Conservation (phyloP, 2,329 filamentous ascomycete species). For the Anthostomella pinea region DNA sequence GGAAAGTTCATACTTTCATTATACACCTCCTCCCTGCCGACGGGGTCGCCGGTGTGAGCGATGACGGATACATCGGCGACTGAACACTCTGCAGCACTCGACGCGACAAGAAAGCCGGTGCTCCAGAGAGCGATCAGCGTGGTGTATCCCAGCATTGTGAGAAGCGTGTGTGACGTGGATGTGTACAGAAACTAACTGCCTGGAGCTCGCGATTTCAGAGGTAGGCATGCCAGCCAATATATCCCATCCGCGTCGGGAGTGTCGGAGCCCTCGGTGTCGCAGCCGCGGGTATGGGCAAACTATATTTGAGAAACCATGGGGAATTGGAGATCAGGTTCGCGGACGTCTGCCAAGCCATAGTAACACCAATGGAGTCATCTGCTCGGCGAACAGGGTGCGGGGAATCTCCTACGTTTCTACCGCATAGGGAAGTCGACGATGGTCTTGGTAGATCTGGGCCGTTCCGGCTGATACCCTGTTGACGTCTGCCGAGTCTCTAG, state of each 20-base stretch:
- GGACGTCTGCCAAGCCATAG: conserved; percentile 7
- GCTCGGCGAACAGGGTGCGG: too few species aligned
- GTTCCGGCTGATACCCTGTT: too few species aligned
- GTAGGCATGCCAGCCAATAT: conserved; percentile 2
- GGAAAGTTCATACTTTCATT: conserved; percentile 22
- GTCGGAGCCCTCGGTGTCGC: conserved; percentile 1
- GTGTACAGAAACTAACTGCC: background rate
- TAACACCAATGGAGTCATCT: too few species aligned
- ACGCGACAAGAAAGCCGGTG: conserved; percentile 9
- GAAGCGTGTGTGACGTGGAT: conserved; percentile 1
- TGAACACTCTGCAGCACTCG: conserved; percentile 19
- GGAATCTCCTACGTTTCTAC: too few species aligned
- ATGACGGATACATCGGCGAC: conserved; percentile 26
- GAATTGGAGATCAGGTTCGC: background rate
- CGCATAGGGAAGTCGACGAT: background rate
- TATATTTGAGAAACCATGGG: too few species aligned
- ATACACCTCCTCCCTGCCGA: conserved; percentile 28
- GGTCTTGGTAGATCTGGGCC: too few species aligned
- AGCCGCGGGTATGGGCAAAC: too few species aligned
- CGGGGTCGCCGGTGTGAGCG: conserved; percentile 26
- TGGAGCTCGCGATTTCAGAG: too few species aligned
- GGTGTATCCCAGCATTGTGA: conserved; percentile 20
- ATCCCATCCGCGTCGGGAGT: background rate
- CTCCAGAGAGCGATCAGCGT: conserved; percentile 23
- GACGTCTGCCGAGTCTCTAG: too few species aligned